These are phyloP conservation scores for Sicyos edulis DNA, from an alignment of 306 rosid species.

Conservation along the genomic window DNA sequence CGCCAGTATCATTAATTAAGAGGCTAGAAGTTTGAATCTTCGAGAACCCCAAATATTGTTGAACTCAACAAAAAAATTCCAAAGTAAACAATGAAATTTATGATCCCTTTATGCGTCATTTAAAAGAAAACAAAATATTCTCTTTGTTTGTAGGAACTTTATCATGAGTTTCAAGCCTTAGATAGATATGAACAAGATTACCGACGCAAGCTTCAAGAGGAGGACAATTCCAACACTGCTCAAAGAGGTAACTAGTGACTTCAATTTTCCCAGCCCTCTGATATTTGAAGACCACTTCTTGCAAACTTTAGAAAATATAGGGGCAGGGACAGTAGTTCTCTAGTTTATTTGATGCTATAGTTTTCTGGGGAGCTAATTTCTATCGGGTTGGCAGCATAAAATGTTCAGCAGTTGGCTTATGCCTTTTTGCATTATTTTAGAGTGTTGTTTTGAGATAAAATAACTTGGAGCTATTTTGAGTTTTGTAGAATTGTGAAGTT, in stretches of 20 bases:
- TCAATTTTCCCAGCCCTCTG: constrained; percentile 13
- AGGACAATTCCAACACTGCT: constrained; percentile 70
- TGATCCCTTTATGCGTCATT: constrained; percentile 14
- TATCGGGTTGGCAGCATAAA: not conserved
- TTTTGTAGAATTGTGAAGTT: not conserved
- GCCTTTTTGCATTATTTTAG: not conserved
- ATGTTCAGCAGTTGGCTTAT: not conserved
- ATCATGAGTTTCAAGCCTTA: constrained; percentile 89
- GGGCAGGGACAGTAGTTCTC: not conserved
- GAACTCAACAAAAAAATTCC: too few species aligned
- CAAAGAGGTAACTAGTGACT: constrained; percentile 60
- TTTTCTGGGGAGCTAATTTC: not conserved
- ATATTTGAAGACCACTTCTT: not conserved
- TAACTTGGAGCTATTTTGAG: constrained; percentile 1
- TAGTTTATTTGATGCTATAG: not conserved
- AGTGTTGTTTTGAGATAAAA: not conserved
- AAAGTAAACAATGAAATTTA: too few species aligned
- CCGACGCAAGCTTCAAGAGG: constrained; percentile 88
- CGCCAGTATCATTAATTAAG: too few species aligned
- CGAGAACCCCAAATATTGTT: too few species aligned
- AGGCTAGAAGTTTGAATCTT: too few species aligned
- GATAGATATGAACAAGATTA: constrained; percentile 97
- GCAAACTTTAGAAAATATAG: not conserved
- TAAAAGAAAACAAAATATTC: constrained; percentile 16
- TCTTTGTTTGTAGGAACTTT: constrained; percentile 63